Conservation (phyloP, 2,329 filamentous ascomycete genomes). For the Lecanoromycetidae sp. region DNA sequence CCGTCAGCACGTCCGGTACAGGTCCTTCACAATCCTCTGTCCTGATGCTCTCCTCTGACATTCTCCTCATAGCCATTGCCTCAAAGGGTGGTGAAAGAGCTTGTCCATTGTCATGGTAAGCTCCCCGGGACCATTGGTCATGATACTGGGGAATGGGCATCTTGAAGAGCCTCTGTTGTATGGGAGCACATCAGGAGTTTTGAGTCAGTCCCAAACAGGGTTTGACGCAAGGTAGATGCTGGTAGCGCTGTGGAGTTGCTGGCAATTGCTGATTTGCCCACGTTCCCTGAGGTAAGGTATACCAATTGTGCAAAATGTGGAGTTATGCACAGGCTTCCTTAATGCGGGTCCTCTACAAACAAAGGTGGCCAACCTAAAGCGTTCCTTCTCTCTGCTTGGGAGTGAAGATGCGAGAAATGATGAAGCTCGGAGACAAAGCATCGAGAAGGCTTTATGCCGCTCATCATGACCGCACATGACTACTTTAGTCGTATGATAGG, state of each 20-base stretch:
- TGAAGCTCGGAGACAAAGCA: neutral
- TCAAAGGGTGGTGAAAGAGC: neutral
- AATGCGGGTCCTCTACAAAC: too few species aligned
- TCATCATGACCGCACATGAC: slow-evolving; percentile 7
- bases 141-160: slow-evolving; percentile 14
- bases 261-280: neutral
- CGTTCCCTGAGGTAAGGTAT: slow-evolving; percentile 2
- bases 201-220: too few species aligned
- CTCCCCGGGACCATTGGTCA: neutral
- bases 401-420: neutral
- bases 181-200: neutral
- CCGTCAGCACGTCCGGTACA: neutral
- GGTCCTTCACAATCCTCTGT: slow-evolving; percentile 14
- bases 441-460: neutral
- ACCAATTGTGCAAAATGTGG: slow-evolving; percentile 10
- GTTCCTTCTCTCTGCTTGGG: too few species aligned
- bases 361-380: too few species aligned
- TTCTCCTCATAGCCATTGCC: neutral
- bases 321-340: slow-evolving; percentile 8
- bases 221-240: too few species aligned
- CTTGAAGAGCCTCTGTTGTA: neutral
- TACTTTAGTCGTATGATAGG: too few species aligned
- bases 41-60: slow-evolving; percentile 10
- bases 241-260: neutral
- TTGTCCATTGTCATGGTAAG: neutral